Evolutionary conservation across 139 green algal species (phyloP).

Genomic region (Eudorina sp.): DNA sequence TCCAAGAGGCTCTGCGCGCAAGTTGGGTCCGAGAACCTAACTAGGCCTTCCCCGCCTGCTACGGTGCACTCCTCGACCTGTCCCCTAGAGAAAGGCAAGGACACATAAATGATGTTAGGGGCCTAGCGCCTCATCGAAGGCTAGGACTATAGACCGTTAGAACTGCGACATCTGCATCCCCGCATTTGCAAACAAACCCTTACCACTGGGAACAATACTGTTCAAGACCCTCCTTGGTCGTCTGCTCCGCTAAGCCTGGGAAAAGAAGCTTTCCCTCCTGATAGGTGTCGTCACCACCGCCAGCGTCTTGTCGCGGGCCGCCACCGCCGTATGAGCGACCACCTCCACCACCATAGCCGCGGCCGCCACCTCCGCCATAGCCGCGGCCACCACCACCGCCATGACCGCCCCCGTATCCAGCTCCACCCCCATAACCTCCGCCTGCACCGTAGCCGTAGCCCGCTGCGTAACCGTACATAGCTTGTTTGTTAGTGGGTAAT

Average conservation of each 20-base stretch:
- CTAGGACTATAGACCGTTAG: slow-evolving; percentile 22
- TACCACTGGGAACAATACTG: slow-evolving; percentile 47
- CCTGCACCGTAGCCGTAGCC: slow-evolving; percentile 7
- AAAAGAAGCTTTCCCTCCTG: slow-evolving; percentile 32
- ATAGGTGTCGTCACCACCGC: not conserved
- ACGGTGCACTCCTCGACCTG: slow-evolving; percentile 49
- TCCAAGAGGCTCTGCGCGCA: slow-evolving; percentile 44
- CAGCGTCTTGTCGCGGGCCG: not conserved
- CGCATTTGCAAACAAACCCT: slow-evolving; percentile 18
- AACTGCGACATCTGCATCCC: not conserved
- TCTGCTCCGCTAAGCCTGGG: not conserved
- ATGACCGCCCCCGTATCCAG: not conserved
- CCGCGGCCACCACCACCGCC: not conserved
- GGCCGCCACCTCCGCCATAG: slow-evolving; percentile 19
- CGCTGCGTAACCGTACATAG: slow-evolving; percentile 30
- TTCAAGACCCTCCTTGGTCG: slow-evolving; percentile 37
- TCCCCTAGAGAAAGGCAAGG: slow-evolving; percentile 31
- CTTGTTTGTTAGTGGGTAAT: too few species aligned
- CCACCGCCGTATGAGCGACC: not conserved
- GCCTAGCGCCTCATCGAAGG: slow-evolving; percentile 4
- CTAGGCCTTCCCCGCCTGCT: slow-evolving; percentile 26
- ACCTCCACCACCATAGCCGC: slow-evolving; percentile 13
- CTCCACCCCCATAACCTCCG: not conserved
- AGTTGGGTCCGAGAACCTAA: slow-evolving; percentile 50
- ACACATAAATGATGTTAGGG: slow-evolving; percentile 24